Base-by-base conservation (phyloP, 2,329 filamentous ascomycete genomes). In the Talaromyces verruculosus region DNA sequence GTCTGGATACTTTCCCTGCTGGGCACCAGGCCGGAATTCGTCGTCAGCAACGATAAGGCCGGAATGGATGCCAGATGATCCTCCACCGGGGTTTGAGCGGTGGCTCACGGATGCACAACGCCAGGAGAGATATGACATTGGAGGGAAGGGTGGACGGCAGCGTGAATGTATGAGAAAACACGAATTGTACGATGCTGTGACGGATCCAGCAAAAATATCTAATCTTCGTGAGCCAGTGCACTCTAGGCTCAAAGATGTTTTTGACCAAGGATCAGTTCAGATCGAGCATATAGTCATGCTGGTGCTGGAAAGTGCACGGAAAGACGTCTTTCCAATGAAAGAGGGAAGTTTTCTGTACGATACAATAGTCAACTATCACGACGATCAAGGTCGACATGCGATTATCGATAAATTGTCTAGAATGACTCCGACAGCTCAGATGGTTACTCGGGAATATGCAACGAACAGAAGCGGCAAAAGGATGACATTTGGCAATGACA, bases 241-340 rank as follows among this genome's bases (percentile, higher is more conserved):
- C 13, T 68, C 72, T 15, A 69, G 73, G 1, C 65, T 80, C 39
- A 64, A 73, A 43, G 66, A 73, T 17, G 72, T 73, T 0, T 69
- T 78, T 25, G 67, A 75, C 30, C 61, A 72, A 8, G 67, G 72
- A 33, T 69, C 74, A 0, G 71, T 78, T n/a, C 61, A 70, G 1
- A 79, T 80, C 39, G 77, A 79, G 33, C 75, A 80, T 69, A 72
- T 80, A 1, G 71, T 80, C 7, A 33, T 80, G 11, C 60, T 80
- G 33, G 78, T 75, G 4, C 69, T 80, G n/a, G 78, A 80, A 68
- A 78, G 76, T 62, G 77, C 76, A 5, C 72, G 78, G 43, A 80
- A 79, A 60, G 78, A 80, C 47, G 70, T 79, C 43, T 80, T 80
- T 66, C 78, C 78, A 1, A 70, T 78, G 62, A 75, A 76, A 60